phyloP scores from a whole-genome alignment of 768 basidiomycete species.

The Cystoderma amianthinum region DNA sequence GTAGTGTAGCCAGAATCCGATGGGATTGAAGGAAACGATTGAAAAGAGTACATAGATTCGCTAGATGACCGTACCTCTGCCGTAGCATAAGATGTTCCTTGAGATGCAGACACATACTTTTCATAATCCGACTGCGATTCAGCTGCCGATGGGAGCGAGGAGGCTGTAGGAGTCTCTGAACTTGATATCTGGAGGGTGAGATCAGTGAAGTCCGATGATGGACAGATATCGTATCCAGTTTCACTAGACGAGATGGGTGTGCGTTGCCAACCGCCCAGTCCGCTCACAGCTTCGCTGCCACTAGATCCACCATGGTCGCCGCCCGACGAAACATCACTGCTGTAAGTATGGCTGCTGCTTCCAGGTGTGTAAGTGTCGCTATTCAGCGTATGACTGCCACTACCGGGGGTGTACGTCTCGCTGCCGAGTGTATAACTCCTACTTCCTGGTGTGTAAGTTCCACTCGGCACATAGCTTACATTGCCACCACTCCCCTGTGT shows the following conservation, averaged over 20 bases:
- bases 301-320: slow-evolving; percentile 3
- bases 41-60: slow-evolving; percentile 42
- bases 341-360: slow-evolving; percentile 18
- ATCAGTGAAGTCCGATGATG: slow-evolving; percentile 43
- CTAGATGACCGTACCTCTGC: slow-evolving; percentile 23
- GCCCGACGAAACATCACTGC: slow-evolving; percentile 18
- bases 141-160: slow-evolving; percentile 18
- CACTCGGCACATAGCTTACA: slow-evolving; percentile 4
- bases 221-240: slow-evolving; percentile 48
- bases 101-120: slow-evolving; percentile 36
- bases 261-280: slow-evolving; percentile 14
- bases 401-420: slow-evolving; percentile 5
- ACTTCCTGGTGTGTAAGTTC: slow-evolving; percentile 3
- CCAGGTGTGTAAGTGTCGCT: slow-evolving; percentile 9
- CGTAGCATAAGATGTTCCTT: slow-evolving; percentile 44
- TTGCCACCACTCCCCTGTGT: slow-evolving; percentile 7
- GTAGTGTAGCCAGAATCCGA: slow-evolving; percentile 29
- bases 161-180: slow-evolving; percentile 24
- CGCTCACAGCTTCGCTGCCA: slow-evolving; percentile 9
- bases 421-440: slow-evolving; percentile 6
- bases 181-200: slow-evolving; percentile 17
- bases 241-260: slow-evolving; percentile 35
- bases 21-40: slow-evolving; percentile 54
- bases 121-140: slow-evolving; percentile 17
- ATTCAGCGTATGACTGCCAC: slow-evolving; percentile 9